Evolutionary conservation across 1,284 basidiomycete genomes (phyloP).

Genomic region (Phenoliferia sp.): DNA sequence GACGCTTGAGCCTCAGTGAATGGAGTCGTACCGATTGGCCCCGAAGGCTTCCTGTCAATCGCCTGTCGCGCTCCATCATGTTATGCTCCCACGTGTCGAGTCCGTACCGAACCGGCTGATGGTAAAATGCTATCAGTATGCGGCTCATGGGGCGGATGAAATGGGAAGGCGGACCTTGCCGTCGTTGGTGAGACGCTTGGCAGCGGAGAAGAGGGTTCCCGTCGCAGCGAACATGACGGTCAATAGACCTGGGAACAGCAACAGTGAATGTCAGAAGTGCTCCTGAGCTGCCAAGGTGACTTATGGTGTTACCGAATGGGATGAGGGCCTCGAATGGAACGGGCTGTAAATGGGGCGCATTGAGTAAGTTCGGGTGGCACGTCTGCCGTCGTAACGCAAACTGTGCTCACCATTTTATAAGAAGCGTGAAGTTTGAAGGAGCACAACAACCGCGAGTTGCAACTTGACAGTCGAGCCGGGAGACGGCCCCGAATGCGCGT

Average conservation of each 20-base stretch:
- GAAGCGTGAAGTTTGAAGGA: too few species aligned
- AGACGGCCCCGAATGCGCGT: too few species aligned
- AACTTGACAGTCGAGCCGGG: too few species aligned
- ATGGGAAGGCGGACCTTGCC: conserved; percentile 65
- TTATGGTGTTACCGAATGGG: conserved; percentile 65
- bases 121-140: not conserved
- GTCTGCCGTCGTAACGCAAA: too few species aligned
- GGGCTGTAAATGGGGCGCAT: conserved; percentile 49
- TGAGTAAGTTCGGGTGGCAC: not conserved
- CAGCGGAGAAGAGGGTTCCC: conserved; percentile 74
- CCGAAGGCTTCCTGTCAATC: conserved; percentile 78
- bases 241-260: conserved; percentile 58
- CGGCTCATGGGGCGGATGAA: not conserved
- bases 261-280: not conserved
- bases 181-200: conserved; percentile 72
- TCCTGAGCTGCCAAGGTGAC: not conserved
- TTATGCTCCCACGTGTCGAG: conserved; percentile 85
- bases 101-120: conserved; percentile 72
- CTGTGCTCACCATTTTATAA: too few species aligned
- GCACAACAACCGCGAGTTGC: too few species aligned
- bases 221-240: conserved; percentile 83
- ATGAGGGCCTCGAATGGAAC: conserved; percentile 92
- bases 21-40: conserved; percentile 67
- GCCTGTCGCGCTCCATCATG: conserved; percentile 87
- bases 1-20: not conserved